A percentile compares a stretch with the other conserved stretches of the same genome.
These are phyloP conservation scores for Adansonia digitata DNA, from an alignment of 345 rosid species.

Conservation along the genomic window DNA sequence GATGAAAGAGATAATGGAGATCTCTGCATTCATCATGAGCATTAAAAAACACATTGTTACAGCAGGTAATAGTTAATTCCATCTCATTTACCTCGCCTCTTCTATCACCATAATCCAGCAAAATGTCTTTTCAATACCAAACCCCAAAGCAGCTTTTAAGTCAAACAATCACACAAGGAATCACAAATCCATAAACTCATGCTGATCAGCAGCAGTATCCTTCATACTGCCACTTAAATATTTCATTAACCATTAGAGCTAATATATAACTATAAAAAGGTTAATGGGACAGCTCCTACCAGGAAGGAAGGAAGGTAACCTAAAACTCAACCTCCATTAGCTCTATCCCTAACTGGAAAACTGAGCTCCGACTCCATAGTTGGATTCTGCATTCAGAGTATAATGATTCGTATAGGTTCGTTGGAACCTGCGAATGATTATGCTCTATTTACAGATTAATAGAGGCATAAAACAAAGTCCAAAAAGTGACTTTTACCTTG, in stretches of 20 bases:
- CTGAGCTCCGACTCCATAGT: conserved; percentile 57
- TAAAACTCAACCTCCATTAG: conserved; percentile 53
- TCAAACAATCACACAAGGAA: conserved; percentile 20
- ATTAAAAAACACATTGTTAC: conserved; percentile 1
- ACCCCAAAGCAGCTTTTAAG: conserved; percentile 15
- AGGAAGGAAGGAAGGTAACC: conserved; percentile 26
- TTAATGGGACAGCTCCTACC: conserved; percentile 32
- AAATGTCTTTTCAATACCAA: conserved; percentile 12
- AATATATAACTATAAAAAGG: conserved; percentile 18
- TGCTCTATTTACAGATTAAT: conserved; percentile 59
- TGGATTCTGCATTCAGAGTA: conserved; percentile 42
- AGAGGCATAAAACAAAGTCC: conserved; percentile 40
- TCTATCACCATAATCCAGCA: conserved; percentile 8
- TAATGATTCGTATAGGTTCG: conserved; percentile 38
- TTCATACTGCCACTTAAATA: conserved; percentile 23
- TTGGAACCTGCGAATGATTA: conserved; percentile 35
- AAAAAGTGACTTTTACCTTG: conserved; percentile 33
- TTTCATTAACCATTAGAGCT: conserved; percentile 20
- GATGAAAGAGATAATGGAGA: not conserved
- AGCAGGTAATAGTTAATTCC: not conserved
- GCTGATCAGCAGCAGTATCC: conserved; percentile 28
- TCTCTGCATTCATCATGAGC: conserved; percentile 3
- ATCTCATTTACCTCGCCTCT: not conserved
- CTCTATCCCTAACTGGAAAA: conserved; percentile 55
- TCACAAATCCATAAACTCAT: conserved; percentile 18